Conservation (phyloP, 371 early-diverging fungal genomes). For the Zancudomyces culisetae region DNA sequence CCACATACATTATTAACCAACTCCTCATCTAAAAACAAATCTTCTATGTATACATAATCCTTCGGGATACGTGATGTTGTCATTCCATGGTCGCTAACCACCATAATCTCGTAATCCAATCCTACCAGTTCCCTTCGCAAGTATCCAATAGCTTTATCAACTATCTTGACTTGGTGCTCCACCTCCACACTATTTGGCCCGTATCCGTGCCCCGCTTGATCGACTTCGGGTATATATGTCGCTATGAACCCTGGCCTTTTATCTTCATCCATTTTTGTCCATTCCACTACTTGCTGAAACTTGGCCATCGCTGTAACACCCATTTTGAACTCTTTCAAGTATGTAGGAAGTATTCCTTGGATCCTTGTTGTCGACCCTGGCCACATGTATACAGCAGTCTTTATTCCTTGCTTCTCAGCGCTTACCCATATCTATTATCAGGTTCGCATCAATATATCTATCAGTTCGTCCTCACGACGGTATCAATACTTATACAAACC, state of each 20-base stretch:
- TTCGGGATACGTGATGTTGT: conserved; percentile 25
- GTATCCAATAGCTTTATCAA: conserved; percentile 44
- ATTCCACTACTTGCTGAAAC: conserved; percentile 37
- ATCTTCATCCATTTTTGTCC: conserved; percentile 53
- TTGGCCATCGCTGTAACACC: conserved; percentile 30
- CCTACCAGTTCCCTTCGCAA: conserved; percentile 39
- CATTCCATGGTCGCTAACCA: conserved; percentile 93
- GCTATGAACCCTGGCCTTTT: conserved; percentile 56
- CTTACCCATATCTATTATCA: conserved; percentile 67
- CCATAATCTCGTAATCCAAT: conserved; percentile 48
- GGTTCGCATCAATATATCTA: neutral
- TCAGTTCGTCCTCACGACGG: neutral
- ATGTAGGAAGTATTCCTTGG: conserved; percentile 35
- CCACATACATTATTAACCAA: conserved; percentile 13
- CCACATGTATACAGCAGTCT: conserved; percentile 68
- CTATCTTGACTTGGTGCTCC: conserved; percentile 33
- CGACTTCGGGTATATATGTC: conserved; percentile 66
- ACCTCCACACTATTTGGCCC: conserved; percentile 53
- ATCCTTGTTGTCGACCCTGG: conserved; percentile 58
- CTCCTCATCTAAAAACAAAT: conserved; percentile 25
- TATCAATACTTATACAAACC: neutral
- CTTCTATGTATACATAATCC: conserved; percentile 59
- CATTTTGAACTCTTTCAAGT: conserved; percentile 34
- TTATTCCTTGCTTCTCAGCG: conserved; percentile 39
- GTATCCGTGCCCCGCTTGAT: conserved; percentile 53